Percentiles rank a stretch among this genome's conserved stretches.
These are phyloP conservation scores for Vaccinium myrtillus DNA, from an alignment of 148 eudicot genomes.

Conservation along the genomic window DNA sequence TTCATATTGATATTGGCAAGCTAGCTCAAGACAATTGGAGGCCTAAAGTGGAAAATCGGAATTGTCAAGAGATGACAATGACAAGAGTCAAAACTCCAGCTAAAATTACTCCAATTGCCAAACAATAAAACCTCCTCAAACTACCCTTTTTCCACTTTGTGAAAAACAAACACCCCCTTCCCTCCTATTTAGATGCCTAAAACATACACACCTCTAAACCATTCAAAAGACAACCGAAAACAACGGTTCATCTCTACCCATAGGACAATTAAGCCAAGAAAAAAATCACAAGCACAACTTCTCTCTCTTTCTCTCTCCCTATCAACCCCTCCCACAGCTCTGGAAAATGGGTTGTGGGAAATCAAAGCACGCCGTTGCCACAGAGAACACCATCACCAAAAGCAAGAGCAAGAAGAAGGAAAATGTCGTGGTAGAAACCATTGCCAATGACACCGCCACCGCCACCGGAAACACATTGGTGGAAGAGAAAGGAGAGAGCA, in stretches of 20 bases:
- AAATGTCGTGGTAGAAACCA: not conserved
- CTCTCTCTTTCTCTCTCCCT: not conserved
- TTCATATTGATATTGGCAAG: no score
- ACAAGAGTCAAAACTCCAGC: not conserved
- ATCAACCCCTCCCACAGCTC: not conserved
- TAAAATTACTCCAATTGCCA: not conserved
- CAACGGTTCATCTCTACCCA: not conserved
- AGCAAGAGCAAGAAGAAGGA: not conserved
- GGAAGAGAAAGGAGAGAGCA: not conserved
- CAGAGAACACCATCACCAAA: slow-evolving; percentile 6
- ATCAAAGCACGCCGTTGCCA: slow-evolving; percentile 25
- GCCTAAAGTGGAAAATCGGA: no score
- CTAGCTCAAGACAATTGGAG: no score
- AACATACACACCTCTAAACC: not conserved
- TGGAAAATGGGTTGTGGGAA: slow-evolving; percentile 58
- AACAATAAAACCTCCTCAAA: not conserved
- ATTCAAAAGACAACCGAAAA: not conserved
- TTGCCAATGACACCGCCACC: not conserved
- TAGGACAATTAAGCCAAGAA: not conserved
- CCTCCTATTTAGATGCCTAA: not conserved
- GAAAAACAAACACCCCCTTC: slow-evolving; percentile 7
- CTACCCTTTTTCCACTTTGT: not conserved
- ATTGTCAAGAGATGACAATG: not conserved
- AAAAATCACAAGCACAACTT: not conserved
- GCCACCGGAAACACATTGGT: not conserved